Evolutionary conservation across 345 rosid genomes (phyloP).

Genomic region (Noccaea caerulescens): DNA sequence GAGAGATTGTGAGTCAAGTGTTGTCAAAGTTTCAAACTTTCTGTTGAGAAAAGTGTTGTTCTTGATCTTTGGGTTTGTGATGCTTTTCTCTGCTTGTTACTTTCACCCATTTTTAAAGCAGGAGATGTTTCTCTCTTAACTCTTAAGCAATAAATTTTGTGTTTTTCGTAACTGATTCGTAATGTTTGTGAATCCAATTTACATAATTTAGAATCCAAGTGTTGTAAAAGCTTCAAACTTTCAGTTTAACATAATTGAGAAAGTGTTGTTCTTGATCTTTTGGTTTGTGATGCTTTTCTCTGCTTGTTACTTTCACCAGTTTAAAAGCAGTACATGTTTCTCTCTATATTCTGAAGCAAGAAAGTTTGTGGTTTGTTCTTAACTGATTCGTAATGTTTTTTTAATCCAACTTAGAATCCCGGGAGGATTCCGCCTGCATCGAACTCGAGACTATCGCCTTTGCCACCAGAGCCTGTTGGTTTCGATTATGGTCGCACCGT

Average conservation of each 20-base stretch:
- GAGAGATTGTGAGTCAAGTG: constrained; percentile 4
- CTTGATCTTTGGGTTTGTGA: constrained; percentile 1
- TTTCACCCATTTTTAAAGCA: no score
- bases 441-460: constrained; percentile 92
- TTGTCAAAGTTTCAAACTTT: constrained; percentile 25
- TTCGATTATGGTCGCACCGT: constrained; percentile 68
- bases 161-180: background rate
- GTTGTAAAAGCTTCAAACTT: constrained; percentile 11
- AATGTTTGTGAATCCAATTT: constrained; percentile 15
- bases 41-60: background rate
- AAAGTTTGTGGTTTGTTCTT: background rate
- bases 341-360: background rate
- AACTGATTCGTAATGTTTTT: constrained; percentile 18
- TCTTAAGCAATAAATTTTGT: background rate
- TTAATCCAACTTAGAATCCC: constrained; percentile 50
- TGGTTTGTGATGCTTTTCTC: background rate
- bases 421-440: constrained; percentile 66
- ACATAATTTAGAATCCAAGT: constrained; percentile 13
- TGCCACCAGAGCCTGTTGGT: constrained; percentile 93
- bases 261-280: background rate
- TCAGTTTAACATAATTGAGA: background rate
- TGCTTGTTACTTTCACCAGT: background rate
- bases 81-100: background rate
- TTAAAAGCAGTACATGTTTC: background rate
- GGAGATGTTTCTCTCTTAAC: background rate